phyloP scores from a whole-genome alignment of 129 eudicot species.

The Artemisia annua region DNA sequence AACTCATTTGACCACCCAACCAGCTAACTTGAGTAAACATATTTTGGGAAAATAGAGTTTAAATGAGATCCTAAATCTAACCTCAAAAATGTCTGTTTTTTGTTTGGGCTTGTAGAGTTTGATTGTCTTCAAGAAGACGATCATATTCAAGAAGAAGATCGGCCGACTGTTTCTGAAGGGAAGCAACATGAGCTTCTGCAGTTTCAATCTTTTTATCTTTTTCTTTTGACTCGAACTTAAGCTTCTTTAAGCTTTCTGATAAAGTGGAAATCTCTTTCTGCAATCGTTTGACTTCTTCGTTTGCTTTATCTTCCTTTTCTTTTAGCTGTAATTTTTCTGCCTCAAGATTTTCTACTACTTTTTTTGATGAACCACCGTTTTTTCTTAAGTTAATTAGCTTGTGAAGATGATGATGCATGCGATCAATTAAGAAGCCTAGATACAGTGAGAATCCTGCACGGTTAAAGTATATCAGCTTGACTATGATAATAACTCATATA shows the following conservation, averaged over 20 bases:
- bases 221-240: constrained; percentile 56
- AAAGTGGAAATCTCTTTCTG: constrained; percentile 56
- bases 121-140: too few species aligned
- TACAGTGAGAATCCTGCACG: constrained; percentile 79
- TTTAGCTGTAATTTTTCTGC: constrained; percentile 66
- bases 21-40: too few species aligned
- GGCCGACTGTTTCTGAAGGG: too few species aligned
- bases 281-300: constrained; percentile 50
- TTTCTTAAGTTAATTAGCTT: constrained; percentile 54
- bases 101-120: too few species aligned
- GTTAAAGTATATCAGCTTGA: constrained; percentile 26
- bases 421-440: constrained; percentile 87
- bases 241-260: constrained; percentile 55
- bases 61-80: too few species aligned
- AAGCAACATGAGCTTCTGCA: constrained; percentile 70
- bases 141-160: too few species aligned
- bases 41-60: too few species aligned
- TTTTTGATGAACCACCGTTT: constrained; percentile 53
- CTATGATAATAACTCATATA: neutral
- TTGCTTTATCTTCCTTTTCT: constrained; percentile 74
- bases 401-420: constrained; percentile 85
- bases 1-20: too few species aligned
- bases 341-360: constrained; percentile 78
- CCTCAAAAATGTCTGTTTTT: too few species aligned
- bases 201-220: constrained; percentile 74